These are phyloP conservation scores for Leccinum aurantiacum DNA, from an alignment of 768 basidiomycete genomes.

Conservation along the genomic window DNA sequence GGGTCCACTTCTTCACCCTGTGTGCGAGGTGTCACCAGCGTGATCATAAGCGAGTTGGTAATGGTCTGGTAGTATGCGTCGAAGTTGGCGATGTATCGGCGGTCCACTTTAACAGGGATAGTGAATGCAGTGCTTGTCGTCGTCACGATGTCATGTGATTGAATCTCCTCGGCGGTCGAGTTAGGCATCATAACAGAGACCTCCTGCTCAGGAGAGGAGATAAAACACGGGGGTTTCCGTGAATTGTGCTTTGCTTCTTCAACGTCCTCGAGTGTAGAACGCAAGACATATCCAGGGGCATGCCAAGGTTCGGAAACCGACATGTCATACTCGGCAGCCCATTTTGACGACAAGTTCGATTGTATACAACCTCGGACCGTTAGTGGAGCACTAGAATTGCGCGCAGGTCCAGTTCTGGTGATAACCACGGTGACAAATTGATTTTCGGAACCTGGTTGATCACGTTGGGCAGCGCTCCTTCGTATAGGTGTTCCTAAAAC, in stretches of 20 bases:
- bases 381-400: not conserved
- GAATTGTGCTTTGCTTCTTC: not conserved
- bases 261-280: not conserved
- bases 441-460: not conserved
- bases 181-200: not conserved
- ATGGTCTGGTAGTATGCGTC: constrained; percentile 6
- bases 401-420: not conserved
- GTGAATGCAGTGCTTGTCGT: not conserved
- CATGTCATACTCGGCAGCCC: not conserved
- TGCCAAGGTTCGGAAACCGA: not conserved
- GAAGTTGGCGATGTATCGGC: not conserved
- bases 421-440: not conserved
- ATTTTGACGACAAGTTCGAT: not conserved
- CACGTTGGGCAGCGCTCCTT: not conserved
- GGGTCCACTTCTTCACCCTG: not conserved
- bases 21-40: not conserved
- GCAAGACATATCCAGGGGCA: not conserved
- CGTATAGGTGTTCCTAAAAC: not conserved
- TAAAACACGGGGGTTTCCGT: not conserved
- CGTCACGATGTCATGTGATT: not conserved
- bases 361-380: not conserved
- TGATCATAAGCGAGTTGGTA: not conserved
- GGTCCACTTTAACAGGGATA: not conserved
- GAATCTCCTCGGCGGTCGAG: not conserved
- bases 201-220: no score